Conservation (phyloP, 2,329 filamentous ascomycete genomes). For the Venturia effusa region DNA sequence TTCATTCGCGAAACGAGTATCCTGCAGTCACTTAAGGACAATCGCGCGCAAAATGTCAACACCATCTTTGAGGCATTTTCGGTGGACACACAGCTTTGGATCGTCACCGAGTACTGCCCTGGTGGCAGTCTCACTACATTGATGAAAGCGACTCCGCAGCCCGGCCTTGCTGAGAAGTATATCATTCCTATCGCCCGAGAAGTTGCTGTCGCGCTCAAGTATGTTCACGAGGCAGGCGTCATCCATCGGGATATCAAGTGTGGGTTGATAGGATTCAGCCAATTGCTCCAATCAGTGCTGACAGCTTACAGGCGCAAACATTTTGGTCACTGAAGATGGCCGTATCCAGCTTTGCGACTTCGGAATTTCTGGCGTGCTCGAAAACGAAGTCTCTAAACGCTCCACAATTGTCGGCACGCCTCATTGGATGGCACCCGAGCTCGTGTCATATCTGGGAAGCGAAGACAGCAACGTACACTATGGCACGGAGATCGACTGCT, state of each 20-base stretch:
- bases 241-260: slow-evolving; percentile 57
- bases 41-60: slow-evolving; percentile 69
- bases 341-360: slow-evolving; percentile 76
- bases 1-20: slow-evolving; percentile 55
- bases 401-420: slow-evolving; percentile 74
- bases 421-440: slow-evolving; percentile 78
- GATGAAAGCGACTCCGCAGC: slow-evolving; percentile 35
- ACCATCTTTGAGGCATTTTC: slow-evolving; percentile 69
- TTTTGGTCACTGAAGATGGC: slow-evolving; percentile 67
- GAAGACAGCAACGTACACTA: slow-evolving; percentile 45
- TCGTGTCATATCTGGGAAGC: slow-evolving; percentile 46
- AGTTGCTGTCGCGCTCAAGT: slow-evolving; percentile 49
- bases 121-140: slow-evolving; percentile 67
- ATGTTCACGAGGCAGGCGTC: slow-evolving; percentile 54
- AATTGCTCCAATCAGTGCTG: not conserved
- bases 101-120: slow-evolving; percentile 77
- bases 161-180: slow-evolving; percentile 46
- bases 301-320: slow-evolving; percentile 50
- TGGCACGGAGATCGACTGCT: slow-evolving; percentile 55
- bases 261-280: slow-evolving; percentile 17
- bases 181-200: slow-evolving; percentile 55
- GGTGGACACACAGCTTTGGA: slow-evolving; percentile 73
- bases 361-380: slow-evolving; percentile 68
- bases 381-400: slow-evolving; percentile 64
- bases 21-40: slow-evolving; percentile 62